A percentile compares a stretch with the other conserved stretches of the same genome.
phyloP scores from a whole-genome alignment of 129 eudicot species.

The Flaveria robusta region DNA sequence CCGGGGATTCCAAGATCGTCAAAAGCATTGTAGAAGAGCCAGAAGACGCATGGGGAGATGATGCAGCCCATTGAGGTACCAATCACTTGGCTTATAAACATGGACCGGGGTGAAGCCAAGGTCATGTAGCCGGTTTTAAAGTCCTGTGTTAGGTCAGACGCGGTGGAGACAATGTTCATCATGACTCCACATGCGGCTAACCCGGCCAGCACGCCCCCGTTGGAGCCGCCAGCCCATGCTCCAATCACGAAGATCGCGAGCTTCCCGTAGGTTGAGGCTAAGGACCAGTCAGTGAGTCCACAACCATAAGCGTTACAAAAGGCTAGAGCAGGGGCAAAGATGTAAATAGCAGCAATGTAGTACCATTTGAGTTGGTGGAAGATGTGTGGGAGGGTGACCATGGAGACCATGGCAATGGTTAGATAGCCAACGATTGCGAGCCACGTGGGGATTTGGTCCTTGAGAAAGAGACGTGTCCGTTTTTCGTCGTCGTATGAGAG shows the following conservation, averaged over 20 bases:
- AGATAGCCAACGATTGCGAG: conserved; percentile 64
- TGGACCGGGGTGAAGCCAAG: conserved; percentile 93
- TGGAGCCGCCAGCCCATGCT: conserved; percentile 84
- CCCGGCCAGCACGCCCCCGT: conserved; percentile 88
- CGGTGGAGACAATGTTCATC: conserved; percentile 95
- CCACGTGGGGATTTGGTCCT: conserved; percentile 88
- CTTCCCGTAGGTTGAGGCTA: conserved; percentile 91
- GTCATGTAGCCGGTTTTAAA: conserved; percentile 97
- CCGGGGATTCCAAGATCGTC: conserved; percentile 52
- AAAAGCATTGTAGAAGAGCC: conserved; percentile 92
- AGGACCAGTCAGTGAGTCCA: conserved; percentile 97
- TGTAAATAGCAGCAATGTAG: conserved; percentile 64
- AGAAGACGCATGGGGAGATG: conserved; percentile 86
- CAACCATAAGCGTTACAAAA: conserved; percentile 90
- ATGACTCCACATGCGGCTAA: conserved; percentile 95
- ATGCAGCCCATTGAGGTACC: conserved; percentile 94
- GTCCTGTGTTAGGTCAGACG: conserved; percentile 84
- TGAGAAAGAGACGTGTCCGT: conserved; percentile 65
- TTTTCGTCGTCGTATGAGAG: conserved; percentile 68
- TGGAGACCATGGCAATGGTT: conserved; percentile 56
- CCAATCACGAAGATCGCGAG: conserved; percentile 86
- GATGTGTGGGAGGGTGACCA: conserved; percentile 65
- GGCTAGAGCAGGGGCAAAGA: conserved; percentile 66
- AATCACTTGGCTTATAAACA: conserved; percentile 89
- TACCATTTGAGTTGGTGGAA: conserved; percentile 81